phyloP scores from a whole-genome alignment of 2,329 filamentous ascomycete species.

The Aspergillus puulaauensis region DNA sequence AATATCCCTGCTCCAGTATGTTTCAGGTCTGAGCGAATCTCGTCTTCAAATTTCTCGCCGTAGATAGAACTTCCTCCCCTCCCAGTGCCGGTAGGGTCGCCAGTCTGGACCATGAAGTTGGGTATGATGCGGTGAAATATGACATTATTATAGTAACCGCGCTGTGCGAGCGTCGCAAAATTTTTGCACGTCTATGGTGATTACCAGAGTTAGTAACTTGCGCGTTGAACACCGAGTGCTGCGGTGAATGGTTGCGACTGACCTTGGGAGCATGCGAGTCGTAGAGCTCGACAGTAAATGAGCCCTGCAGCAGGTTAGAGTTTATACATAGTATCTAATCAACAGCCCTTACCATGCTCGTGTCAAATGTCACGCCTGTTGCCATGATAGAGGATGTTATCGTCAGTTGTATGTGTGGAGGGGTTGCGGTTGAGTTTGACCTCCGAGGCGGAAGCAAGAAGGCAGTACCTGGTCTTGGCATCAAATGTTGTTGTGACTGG shows the following conservation, averaged over 20 bases:
- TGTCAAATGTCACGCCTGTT: conserved; percentile 77
- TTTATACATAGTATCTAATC: neutral
- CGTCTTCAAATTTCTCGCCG: conserved; percentile 91
- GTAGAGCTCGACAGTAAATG: conserved; percentile 87
- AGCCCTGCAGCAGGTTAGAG: conserved; percentile 59
- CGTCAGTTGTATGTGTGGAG: neutral
- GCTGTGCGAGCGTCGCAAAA: conserved; percentile 74
- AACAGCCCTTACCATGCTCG: conserved; percentile 67
- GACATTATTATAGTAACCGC: conserved; percentile 84
- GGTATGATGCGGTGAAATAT: conserved; percentile 94
- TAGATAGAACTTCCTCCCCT: conserved; percentile 87
- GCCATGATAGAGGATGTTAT: conserved; percentile 55
- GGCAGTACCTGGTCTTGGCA: conserved; percentile 22
- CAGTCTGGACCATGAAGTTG: conserved; percentile 94
- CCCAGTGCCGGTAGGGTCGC: conserved; percentile 91
- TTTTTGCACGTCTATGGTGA: conserved; percentile 70
- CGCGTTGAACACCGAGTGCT: neutral
- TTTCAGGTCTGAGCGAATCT: conserved; percentile 74
- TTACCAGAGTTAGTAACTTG: conserved; percentile 17
- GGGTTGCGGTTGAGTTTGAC: conserved; percentile 10
- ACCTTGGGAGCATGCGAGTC: conserved; percentile 76
- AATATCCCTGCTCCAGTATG: conserved; percentile 93
- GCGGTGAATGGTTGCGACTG: conserved; percentile 11
- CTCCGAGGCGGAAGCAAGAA: conserved; percentile 14
- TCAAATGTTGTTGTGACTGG: conserved; percentile 8